These are phyloP conservation scores for Cladobotryum protrusum DNA, from an alignment of 2,329 filamentous ascomycete genomes.

Conservation along the genomic window DNA sequence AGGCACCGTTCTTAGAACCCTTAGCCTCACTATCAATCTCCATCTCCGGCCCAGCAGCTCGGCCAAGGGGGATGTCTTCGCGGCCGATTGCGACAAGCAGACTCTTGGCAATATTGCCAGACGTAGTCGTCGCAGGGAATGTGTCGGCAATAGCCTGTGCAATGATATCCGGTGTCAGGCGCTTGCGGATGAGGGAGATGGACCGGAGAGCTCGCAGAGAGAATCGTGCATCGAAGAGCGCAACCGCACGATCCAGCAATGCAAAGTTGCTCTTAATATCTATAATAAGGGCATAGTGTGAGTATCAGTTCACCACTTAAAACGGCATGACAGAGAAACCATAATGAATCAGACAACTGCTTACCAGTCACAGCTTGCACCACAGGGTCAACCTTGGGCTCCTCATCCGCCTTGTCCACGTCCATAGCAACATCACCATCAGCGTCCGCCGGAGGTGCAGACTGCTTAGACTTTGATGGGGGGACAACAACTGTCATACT, in stretches of 20 bases:
- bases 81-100: conserved; percentile 66
- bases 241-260: conserved; percentile 84
- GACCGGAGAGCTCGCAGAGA: conserved; percentile 89
- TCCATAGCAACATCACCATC: conserved; percentile 70
- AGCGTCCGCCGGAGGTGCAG: conserved; percentile 51
- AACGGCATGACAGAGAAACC: conserved; percentile 10
- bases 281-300: conserved; percentile 31
- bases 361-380: conserved; percentile 56
- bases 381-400: conserved; percentile 54
- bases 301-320: not conserved
- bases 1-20: conserved; percentile 42
- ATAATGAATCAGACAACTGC: conserved; percentile 20
- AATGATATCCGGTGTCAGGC: conserved; percentile 74
- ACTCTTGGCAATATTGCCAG: conserved; percentile 60
- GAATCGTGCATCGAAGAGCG: conserved; percentile 91
- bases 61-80: conserved; percentile 57
- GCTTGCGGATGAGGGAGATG: conserved; percentile 92
- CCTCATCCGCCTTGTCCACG: conserved; percentile 47
- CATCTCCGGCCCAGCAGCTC: conserved; percentile 57
- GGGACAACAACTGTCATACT: conserved; percentile 80
- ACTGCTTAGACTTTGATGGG: conserved; percentile 59
- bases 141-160: conserved; percentile 75
- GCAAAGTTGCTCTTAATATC: conserved; percentile 94
- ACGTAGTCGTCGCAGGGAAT: conserved; percentile 56
- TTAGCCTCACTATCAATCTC: conserved; percentile 63